Evolutionary conservation across 2,329 filamentous ascomycete species (phyloP), one percentile per base, ranked within the genome.

Genomic region (Fusarium tupiense): DNA sequence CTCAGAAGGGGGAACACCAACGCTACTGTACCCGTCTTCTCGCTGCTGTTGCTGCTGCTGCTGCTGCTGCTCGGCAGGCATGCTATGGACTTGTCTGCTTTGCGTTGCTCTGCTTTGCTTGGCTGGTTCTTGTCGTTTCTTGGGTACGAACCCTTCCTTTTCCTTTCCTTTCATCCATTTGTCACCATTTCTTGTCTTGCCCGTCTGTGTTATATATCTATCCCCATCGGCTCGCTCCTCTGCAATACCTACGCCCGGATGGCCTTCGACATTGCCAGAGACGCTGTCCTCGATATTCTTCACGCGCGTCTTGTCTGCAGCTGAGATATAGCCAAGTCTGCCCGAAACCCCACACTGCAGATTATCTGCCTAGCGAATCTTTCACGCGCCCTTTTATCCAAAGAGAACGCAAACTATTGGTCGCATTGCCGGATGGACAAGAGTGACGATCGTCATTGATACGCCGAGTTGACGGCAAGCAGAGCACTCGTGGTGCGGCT

Each of bases 1-100:
- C 73, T 79, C 76, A 72, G 76, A 79, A 78, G 76, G 76, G 76
- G 72, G 74, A 78, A 76, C 71, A 72, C 73, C 72, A 78, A 69
- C 76, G 73, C 77, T 77, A 72, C 72, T 38, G 67, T 59, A 72
- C 70, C 72, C 60, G 66, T 72, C 71, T 56, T 73, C 69, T 77
- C 65, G 65, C 62, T 61, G 67, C 53, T 66, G 24, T 35, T 54
- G 49, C n/a, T n/a, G 26, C 26, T 26, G 26, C 33, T 33, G 64
- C 60, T 61, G 67, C 53, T 66, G 24, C 52, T 54, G 50, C 50
- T 53, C 17, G 71, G 71, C 65, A 67, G 65, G 64, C 40, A 68
- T 68, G 64, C 41, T 37, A 76, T 75, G 71, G 76, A 67, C 57
- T 54, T 74, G 56, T 75, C 44, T 72, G 58, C 67, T 65, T 68